These are phyloP conservation scores for Articulospora tetracladia DNA, from an alignment of 495 filamentous ascomycete species.

Conservation along the genomic window DNA sequence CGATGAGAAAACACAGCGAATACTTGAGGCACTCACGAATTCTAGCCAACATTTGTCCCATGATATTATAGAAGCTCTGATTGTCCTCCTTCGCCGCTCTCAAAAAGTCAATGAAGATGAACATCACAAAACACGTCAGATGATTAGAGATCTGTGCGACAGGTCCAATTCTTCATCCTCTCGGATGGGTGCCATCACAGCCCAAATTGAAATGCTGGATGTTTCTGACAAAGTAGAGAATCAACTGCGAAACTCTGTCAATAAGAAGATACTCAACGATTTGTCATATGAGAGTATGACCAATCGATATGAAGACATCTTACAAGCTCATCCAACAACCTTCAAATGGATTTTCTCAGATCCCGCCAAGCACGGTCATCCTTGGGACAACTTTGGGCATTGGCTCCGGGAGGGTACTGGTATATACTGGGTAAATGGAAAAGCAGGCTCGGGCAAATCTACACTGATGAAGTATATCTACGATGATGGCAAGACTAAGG, in stretches of 20 bases:
- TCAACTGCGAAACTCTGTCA: background rate
- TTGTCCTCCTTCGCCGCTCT: background rate
- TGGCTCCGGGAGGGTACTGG: background rate
- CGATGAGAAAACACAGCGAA: background rate
- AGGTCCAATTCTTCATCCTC: too few relatives aligned
- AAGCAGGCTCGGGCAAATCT: too few relatives aligned
- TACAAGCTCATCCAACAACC: background rate
- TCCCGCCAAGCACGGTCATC: background rate
- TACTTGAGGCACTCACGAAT: background rate
- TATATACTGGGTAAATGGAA: slow-evolving; percentile 2
- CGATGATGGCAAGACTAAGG: background rate
- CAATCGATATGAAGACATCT: background rate
- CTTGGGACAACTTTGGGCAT: background rate
- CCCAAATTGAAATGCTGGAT: background rate
- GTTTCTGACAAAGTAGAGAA: background rate
- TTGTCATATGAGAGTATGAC: background rate
- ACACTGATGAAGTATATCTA: slow-evolving; percentile 2
- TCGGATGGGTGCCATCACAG: background rate
- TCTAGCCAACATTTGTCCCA: background rate
- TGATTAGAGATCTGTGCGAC: background rate
- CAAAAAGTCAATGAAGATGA: background rate
- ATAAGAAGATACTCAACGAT: background rate
- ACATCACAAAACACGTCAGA: background rate
- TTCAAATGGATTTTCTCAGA: background rate
- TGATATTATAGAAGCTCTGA: background rate